Evolutionary conservation across 768 basidiomycete species (phyloP).

Genomic region (Termitomyces sp.): DNA sequence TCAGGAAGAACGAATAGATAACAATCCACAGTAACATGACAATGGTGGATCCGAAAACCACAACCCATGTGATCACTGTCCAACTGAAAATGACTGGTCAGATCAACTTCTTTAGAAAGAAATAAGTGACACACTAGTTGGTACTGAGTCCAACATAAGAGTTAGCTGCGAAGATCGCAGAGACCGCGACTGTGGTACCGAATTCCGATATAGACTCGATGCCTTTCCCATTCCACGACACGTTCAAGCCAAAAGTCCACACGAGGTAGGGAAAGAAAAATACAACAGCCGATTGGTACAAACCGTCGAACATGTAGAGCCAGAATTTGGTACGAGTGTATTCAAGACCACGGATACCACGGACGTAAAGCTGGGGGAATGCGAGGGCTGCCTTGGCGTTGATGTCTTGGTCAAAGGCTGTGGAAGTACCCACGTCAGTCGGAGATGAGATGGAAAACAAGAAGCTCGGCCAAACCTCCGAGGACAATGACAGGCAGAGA

Average conservation of each 20-base stretch:
- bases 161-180: conserved; percentile 87
- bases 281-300: conserved; percentile 87
- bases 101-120: conserved; percentile 7
- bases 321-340: conserved; percentile 93
- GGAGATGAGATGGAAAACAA: background rate
- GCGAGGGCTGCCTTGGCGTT: conserved; percentile 86
- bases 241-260: conserved; percentile 61
- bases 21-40: conserved; percentile 86
- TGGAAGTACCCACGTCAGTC: conserved; percentile 7
- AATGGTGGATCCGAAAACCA: conserved; percentile 75
- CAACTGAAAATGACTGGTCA: conserved; percentile 47
- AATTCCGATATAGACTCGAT: conserved; percentile 84
- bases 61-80: conserved; percentile 83
- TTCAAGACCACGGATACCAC: conserved; percentile 90
- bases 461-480: conserved; percentile 55
- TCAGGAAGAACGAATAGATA: conserved; percentile 79
- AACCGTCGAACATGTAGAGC: conserved; percentile 90
- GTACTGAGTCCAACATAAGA: conserved; percentile 88
- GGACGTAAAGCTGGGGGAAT: conserved; percentile 93
- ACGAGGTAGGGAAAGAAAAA: conserved; percentile 83
- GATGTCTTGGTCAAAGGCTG: conserved; percentile 94
- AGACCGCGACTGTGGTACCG: conserved; percentile 86
- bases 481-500: conserved; percentile 89
- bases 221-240: conserved; percentile 75
- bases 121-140: conserved; percentile 55